Evolutionary conservation across 306 rosid species (phyloP), one percentile per base, ranked within the genome.

Genomic region (Purshia tridentata): DNA sequence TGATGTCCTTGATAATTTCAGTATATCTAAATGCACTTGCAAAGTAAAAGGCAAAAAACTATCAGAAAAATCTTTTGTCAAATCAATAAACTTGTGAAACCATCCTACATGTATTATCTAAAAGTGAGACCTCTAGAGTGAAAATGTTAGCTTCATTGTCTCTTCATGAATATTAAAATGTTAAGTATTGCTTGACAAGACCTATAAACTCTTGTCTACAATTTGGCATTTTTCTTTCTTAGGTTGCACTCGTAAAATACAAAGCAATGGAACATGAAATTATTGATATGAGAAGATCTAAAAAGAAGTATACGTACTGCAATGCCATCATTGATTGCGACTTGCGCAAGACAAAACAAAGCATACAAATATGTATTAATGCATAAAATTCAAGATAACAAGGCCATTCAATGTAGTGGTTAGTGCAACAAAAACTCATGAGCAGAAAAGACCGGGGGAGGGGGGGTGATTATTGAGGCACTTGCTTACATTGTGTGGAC

Each of bases 401-500:
- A 12, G 3, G 0, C 23, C 48, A 18, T 11, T 9, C 8, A 69
- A 40, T 69, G 6, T 8, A 41, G 22, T 6, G 15, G 51, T 63
- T 41, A n/a, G 4, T 20, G 1, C n/a, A 42, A 41, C 9, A 44
- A 63, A n/a, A 10, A n/a, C 42, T 4, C 23, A 54, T 19, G 13
- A 59, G 29, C 42, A 50, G 42, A 29, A 44, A 48, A 4, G 9
- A 22, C 35, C 35, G 8, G 45, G 29, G 50, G n/a, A 0, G 56
- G 40, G 11, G 11, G 45, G 46, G 3, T 2, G 23, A 39, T 37
- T 13, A 14, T 4, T 69, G 52, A 70, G 64, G 53, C 64, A 54
- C 65, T 40, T 70, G 74, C 69, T 83, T 91, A 95, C 99, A 90
- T 95, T 95, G 70, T 91, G 98, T 72, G 99, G 99, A 60, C 99